Base-by-base conservation (phyloP, 192 early-diverging fungal species). In the Funneliformis mosseae region DNA sequence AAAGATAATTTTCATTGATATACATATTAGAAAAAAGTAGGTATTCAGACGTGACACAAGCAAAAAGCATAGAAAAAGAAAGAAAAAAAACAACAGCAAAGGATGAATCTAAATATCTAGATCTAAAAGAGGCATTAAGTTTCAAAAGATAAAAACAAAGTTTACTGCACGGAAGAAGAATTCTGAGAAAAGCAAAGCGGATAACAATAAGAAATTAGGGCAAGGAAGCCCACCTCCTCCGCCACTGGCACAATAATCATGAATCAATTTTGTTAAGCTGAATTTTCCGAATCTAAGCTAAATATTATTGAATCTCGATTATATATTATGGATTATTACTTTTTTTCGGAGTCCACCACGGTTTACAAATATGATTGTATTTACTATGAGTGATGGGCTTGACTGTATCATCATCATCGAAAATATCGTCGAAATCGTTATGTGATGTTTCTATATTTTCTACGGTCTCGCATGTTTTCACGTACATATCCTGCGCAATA, bases 391-490 rank as follows among this genome's bases (percentile, higher is more conserved):
- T 67, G 28, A 41, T 69, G 28, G 59, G 14, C 8, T 72, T 46
- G 21, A 27, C 33, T 62, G 8, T 78, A 80, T 69, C 55, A 69
- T 39, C 16, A 38, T 62, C 55, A 33, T 46, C 41, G 42, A 79
- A 80, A 80, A 80, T 80, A 61, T 80, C 23, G 14, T 73, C 46
- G 27, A 80, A 80, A 10, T 62, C 50, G 25, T 80, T 48, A 73
- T 74, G 69, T 33, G 27, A n/a, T 16, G 23, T 66, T 73, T 59
- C 28, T 80, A 59, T 27, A 80, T 73, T 80, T 69, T 70, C 69
- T 60, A 74, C 60, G 3, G 41, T 61, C 21, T 80, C n/a, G 46
- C 61, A 64, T 80, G 55, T 80, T 79, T 46, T 39, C 0, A 6
- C 28, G 60, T 71, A 80, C 43, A 59, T 80, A 62, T 80, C 66